These are phyloP conservation scores for Fusarium kyushuense DNA, from an alignment of 2,329 filamentous ascomycete genomes.

Conservation along the genomic window DNA sequence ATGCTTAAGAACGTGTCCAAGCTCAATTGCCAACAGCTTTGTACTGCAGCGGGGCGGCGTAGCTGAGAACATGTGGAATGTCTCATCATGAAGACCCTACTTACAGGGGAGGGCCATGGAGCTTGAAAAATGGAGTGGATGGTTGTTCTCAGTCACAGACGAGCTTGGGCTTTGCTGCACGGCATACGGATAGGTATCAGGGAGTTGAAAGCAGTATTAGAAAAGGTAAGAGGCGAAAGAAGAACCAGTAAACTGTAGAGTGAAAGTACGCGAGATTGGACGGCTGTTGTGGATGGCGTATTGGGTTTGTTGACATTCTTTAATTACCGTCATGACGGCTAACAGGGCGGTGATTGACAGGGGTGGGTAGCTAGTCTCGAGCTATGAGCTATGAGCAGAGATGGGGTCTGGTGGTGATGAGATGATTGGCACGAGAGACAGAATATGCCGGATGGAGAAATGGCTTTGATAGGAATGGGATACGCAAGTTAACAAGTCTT, in stretches of 20 bases:
- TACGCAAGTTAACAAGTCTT: conserved; percentile 13
- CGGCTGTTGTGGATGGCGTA: conserved; percentile 9
- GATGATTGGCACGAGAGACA: conserved; percentile 29
- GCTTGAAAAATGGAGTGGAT: conserved; percentile 3
- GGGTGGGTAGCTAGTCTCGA: conserved; percentile 3
- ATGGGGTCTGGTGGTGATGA: conserved; percentile 23
- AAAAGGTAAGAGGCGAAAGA: background rate
- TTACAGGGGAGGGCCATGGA: conserved; percentile 2
- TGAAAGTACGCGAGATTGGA: background rate
- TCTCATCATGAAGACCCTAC: conserved; percentile 8
- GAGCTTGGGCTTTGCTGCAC: background rate
- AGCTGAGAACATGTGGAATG: conserved; percentile 9
- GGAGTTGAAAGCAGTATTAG: background rate
- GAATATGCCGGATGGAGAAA: conserved; percentile 17
- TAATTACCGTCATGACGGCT: conserved; percentile 30
- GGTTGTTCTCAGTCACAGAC: background rate
- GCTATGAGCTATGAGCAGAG: conserved; percentile 27
- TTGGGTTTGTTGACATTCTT: conserved; percentile 33
- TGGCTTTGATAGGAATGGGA: conserved; percentile 4
- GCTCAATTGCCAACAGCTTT: background rate
- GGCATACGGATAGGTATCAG: background rate
- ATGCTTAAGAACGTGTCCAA: background rate
- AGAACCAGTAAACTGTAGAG: background rate
- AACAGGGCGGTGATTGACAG: conserved; percentile 37
- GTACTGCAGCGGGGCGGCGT: conserved; percentile 11